phyloP scores from a whole-genome alignment of 495 filamentous ascomycete genomes.

The Penicilliopsis zonata region DNA sequence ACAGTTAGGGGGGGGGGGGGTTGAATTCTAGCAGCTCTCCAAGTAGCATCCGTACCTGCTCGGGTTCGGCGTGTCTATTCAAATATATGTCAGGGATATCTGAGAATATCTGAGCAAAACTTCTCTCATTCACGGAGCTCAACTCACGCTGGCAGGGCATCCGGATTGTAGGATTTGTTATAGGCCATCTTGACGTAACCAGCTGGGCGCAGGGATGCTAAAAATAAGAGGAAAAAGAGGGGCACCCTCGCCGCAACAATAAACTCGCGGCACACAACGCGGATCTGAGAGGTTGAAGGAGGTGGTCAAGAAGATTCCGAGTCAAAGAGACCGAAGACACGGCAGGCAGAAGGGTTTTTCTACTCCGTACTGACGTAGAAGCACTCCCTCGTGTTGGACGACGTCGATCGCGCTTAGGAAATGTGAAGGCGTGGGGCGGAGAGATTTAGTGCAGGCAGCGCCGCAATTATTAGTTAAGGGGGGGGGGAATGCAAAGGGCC shows the following conservation, averaged over 20 bases:
- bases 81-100: too few relatives aligned
- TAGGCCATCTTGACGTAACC: conserved; percentile 67
- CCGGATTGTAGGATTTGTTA: conserved; percentile 87
- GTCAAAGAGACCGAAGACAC: not conserved
- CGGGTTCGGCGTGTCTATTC: conserved; percentile 82
- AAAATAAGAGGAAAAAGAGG: not conserved
- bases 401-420: too few relatives aligned
- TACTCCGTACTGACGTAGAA: not conserved
- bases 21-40: too few relatives aligned
- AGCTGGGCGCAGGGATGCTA: not conserved
- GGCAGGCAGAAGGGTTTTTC: too few relatives aligned
- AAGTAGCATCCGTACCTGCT: conserved; percentile 76
- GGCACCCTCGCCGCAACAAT: too few relatives aligned
- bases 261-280: too few relatives aligned
- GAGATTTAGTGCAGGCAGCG: conserved; percentile 5
- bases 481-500: too few relatives aligned
- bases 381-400: conserved; percentile 5
- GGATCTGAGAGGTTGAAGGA: too few relatives aligned
- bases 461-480: too few relatives aligned
- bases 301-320: too few relatives aligned
- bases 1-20: conserved; percentile 2
- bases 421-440: conserved; percentile 22
- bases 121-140: too few relatives aligned
- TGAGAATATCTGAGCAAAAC: too few relatives aligned
- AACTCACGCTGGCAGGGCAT: conserved; percentile 88